Evolutionary conservation across 1,284 basidiomycete species (phyloP).

Genomic region (Ceratobasidium sp.): DNA sequence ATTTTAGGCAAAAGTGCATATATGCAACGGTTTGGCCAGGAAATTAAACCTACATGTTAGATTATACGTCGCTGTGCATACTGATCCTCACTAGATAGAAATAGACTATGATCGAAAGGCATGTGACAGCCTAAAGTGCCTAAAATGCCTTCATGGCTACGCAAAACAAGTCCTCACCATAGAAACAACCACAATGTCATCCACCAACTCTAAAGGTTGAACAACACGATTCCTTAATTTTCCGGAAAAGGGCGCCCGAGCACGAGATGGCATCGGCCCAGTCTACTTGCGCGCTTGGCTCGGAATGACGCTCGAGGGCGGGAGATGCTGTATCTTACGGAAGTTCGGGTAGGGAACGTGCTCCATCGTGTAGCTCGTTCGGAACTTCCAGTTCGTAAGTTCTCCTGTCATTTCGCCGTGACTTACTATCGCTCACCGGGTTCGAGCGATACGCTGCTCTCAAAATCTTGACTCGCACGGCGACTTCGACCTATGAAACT

Average conservation of each 20-base stretch:
- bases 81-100: too few species aligned
- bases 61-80: too few species aligned
- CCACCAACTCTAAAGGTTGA: too few species aligned
- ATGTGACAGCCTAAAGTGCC: too few species aligned
- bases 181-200: too few species aligned
- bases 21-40: too few species aligned
- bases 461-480: slow-evolving; percentile 7
- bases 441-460: slow-evolving; percentile 6
- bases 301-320: slow-evolving; percentile 60
- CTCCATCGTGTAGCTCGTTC: slow-evolving; percentile 92
- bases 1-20: too few species aligned
- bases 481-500: background rate
- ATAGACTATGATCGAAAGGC: too few species aligned
- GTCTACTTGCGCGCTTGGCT: slow-evolving; percentile 27
- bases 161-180: too few species aligned
- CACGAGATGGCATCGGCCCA: background rate
- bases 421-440: background rate
- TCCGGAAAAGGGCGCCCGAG: background rate
- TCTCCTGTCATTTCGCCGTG: background rate
- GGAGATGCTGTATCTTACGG: slow-evolving; percentile 86
- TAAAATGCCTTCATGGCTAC: too few species aligned
- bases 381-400: slow-evolving; percentile 73
- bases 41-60: too few species aligned
- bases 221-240: background rate
- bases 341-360: slow-evolving; percentile 97